Base-by-base conservation (phyloP, 2,329 filamentous ascomycete genomes). In the Chrysoporthe puriensis region DNA sequence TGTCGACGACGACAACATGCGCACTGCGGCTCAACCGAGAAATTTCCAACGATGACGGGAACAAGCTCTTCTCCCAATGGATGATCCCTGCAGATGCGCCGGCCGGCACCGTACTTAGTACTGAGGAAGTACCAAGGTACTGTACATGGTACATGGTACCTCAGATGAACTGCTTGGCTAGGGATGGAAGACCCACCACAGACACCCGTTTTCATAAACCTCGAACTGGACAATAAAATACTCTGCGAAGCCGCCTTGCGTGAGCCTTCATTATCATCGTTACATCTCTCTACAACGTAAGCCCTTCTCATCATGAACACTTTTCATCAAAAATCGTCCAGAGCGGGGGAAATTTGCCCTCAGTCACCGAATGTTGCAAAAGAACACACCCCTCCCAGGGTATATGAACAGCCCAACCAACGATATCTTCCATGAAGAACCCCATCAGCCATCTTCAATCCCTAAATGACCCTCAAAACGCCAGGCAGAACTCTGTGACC, bases 401-500 rank as follows among this genome's bases (percentile, higher is more conserved):
- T 43, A 60, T 26, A 26, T 26, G 13, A 26, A 11, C 36, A 26
- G 56, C 34, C 7, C 34, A 43, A 34, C 44, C 63, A 61, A 2
- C 7, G 21, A 67, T 54, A 61, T 61, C 56, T 6, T 56, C 9
- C n/a, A 40, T 40, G 36, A 21, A 21, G 26, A 11, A 4, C 50
- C 50, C n/a, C 9, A 21, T 54, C 21, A n/a, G 9, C 43, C 54
- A 60, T 63, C 57, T 18, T 61, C 63, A 36, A 13, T 7, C 21
- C 46, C 58, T 21, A 43, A 18, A 50, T 26, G 56, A 43, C 44
- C 64, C 61, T 46, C 21, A 43, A 18, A 64, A 69, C 67, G 64
- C 67, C 67, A 62, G 61, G 61, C 67, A 62, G 54, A 43, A 60
- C 34, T 34, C 54, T 26, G 42, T 48, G 13, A 16, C 42, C 44